A percentile compares a stretch with the other conserved stretches of the same genome.
Conservation (phyloP, 2,329 filamentous ascomycete species). For the Alternaria tenuissima region DNA sequence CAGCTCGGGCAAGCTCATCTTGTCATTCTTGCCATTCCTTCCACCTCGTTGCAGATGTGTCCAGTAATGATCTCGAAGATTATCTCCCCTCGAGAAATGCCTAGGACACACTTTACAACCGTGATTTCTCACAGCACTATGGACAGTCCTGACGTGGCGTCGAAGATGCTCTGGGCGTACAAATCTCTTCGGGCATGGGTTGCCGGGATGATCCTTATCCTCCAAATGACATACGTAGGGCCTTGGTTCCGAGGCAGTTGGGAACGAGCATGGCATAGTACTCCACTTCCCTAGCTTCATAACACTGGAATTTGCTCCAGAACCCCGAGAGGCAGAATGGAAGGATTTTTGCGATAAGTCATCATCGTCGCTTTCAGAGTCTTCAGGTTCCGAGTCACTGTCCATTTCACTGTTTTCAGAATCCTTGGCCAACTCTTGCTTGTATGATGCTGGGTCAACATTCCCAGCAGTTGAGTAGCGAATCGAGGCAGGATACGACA, state of each 20-base stretch:
- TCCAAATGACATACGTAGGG: slow-evolving; percentile 17
- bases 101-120: slow-evolving; percentile 26
- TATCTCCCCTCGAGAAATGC: slow-evolving; percentile 33
- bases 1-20: slow-evolving; percentile 24
- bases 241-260: slow-evolving; percentile 11
- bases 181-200: slow-evolving; percentile 19
- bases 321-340: background rate
- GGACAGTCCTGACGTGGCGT: slow-evolving; percentile 33
- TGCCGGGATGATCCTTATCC: background rate
- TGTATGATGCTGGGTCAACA: background rate
- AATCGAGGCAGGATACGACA: background rate
- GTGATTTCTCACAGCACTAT: slow-evolving; percentile 8
- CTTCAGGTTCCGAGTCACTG: background rate
- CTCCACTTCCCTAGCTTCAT: slow-evolving; percentile 27
- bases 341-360: background rate
- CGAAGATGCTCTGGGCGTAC: slow-evolving; percentile 33
- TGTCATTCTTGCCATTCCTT: slow-evolving; percentile 26
- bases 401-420: background rate
- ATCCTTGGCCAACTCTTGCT: background rate
- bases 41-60: slow-evolving; percentile 34
- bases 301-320: slow-evolving; percentile 2
- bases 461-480: background rate
- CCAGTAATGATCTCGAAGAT: slow-evolving; percentile 36
- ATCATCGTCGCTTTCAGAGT: background rate
- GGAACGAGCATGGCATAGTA: slow-evolving; percentile 1